Conservation (phyloP, 805 yeast genomes). For the Torulaspora gathmanii region DNA sequence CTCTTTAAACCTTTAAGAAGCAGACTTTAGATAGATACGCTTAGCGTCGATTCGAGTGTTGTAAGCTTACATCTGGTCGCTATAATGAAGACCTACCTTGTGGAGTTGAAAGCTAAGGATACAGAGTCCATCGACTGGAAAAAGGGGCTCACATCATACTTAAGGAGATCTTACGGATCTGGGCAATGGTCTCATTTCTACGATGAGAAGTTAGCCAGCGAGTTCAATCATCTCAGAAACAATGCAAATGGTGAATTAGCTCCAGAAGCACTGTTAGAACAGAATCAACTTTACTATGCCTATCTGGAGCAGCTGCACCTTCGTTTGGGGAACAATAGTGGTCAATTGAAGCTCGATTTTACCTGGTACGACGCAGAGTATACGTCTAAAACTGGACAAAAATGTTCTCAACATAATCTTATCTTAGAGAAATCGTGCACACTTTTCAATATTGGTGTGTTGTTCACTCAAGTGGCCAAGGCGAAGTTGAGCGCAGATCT, state of each 20-base stretch:
- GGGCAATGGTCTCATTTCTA: slow-evolving; percentile 32
- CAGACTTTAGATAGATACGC: neutral
- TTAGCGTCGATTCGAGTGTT: too few species aligned
- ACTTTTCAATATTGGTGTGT: slow-evolving; percentile 70
- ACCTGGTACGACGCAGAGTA: slow-evolving; percentile 77
- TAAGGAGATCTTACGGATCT: slow-evolving; percentile 32
- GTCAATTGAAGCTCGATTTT: slow-evolving; percentile 56
- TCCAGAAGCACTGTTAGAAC: slow-evolving; percentile 30
- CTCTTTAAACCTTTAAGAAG: neutral
- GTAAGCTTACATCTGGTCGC: too few species aligned
- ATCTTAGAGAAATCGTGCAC: slow-evolving; percentile 88
- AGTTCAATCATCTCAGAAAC: slow-evolving; percentile 29
- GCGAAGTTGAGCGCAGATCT: slow-evolving; percentile 39
- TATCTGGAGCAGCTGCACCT: slow-evolving; percentile 76
- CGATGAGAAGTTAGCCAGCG: slow-evolving; percentile 26
- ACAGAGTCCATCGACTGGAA: slow-evolving; percentile 33
- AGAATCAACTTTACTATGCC: slow-evolving; percentile 61
- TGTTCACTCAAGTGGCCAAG: slow-evolving; percentile 50
- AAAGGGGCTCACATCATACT: slow-evolving; percentile 28
- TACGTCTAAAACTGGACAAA: slow-evolving; percentile 28
- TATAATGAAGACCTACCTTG: slow-evolving; percentile 27
- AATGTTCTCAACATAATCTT: slow-evolving; percentile 66
- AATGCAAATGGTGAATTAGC: slow-evolving; percentile 35
- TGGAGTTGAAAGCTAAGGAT: slow-evolving; percentile 28
- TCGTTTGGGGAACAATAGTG: slow-evolving; percentile 62